phyloP scores from a whole-genome alignment of 1,284 basidiomycete species.

The Heterobasidion occidentale region DNA sequence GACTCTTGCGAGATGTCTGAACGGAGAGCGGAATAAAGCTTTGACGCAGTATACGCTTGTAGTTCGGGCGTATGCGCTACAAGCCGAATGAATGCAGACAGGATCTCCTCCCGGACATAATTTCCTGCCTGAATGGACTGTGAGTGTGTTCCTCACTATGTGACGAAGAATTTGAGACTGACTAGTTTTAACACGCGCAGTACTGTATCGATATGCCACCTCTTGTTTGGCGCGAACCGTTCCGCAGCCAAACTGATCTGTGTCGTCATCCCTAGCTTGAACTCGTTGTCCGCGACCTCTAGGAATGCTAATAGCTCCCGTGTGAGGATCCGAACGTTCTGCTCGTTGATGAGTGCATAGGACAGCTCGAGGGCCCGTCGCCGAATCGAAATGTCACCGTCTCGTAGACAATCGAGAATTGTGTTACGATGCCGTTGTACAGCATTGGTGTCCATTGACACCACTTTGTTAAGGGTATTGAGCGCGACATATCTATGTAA shows the following conservation, averaged over 20 bases:
- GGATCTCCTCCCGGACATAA: constrained; percentile 94
- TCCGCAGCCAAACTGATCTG: constrained; percentile 97
- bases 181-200: constrained; percentile 89
- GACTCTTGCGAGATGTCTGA: constrained; percentile 96
- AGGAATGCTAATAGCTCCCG: constrained; percentile 93
- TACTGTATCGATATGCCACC: constrained; percentile 99
- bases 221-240: constrained; percentile 93
- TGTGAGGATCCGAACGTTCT: constrained; percentile 89
- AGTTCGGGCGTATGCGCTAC: constrained; percentile 97
- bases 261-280: constrained; percentile 96
- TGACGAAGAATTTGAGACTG: constrained; percentile 23
- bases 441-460: constrained; percentile 96
- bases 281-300: constrained; percentile 98
- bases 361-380: constrained; percentile 94
- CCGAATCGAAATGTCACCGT: constrained; percentile 98
- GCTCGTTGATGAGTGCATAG: constrained; percentile 95
- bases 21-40: constrained; percentile 83
- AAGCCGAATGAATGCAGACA: constrained; percentile 92
- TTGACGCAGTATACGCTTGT: constrained; percentile 93
- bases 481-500: constrained; percentile 85
- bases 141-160: constrained; percentile 3
- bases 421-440: constrained; percentile 98
- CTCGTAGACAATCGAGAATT: constrained; percentile 95
- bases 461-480: constrained; percentile 98
- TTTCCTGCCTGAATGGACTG: constrained; percentile 76